These are phyloP conservation scores for Pyricularia sp. DNA, from an alignment of 2,329 filamentous ascomycete genomes.

Conservation along the genomic window DNA sequence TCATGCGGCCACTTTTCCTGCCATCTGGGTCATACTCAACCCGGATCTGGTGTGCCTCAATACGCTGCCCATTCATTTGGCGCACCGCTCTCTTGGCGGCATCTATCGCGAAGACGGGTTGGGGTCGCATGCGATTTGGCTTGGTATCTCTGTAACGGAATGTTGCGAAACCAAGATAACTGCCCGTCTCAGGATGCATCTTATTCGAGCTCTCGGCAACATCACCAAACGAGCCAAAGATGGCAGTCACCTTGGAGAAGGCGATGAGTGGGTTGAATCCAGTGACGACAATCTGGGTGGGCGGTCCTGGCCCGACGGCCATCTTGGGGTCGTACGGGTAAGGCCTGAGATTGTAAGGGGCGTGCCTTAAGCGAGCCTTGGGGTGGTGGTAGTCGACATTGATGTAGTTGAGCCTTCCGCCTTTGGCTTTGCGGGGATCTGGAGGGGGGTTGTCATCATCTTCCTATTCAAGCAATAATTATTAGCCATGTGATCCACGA, in stretches of 20 bases:
- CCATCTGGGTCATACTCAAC: slow-evolving; percentile 88
- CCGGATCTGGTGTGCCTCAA: slow-evolving; percentile 63
- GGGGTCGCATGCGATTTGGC: slow-evolving; percentile 34
- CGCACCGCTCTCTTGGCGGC: slow-evolving; percentile 72
- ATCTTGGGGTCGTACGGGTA: slow-evolving; percentile 73
- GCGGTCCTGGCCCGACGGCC: slow-evolving; percentile 78
- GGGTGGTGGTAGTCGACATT: slow-evolving; percentile 56
- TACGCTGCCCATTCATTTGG: slow-evolving; percentile 63
- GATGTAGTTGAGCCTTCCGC: slow-evolving; percentile 53
- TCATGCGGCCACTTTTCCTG: slow-evolving; percentile 62
- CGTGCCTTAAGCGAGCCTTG: slow-evolving; percentile 57
- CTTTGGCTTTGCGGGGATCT: slow-evolving; percentile 69
- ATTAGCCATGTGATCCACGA: slow-evolving; percentile 43
- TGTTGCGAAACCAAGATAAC: slow-evolving; percentile 84
- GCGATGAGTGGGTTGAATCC: slow-evolving; percentile 87
- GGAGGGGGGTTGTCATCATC: slow-evolving; percentile 58
- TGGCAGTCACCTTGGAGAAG: slow-evolving; percentile 60
- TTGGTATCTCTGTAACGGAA: slow-evolving; percentile 74
- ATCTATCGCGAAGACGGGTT: slow-evolving; percentile 54
- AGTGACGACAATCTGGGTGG: slow-evolving; percentile 83
- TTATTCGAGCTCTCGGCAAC: slow-evolving; percentile 87
- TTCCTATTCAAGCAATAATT: slow-evolving; percentile 44
- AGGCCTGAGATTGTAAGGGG: slow-evolving; percentile 67
- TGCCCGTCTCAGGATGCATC: slow-evolving; percentile 87
- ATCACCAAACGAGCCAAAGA: slow-evolving; percentile 72